These are phyloP conservation scores for Antrodiella citrinella DNA, from an alignment of 768 basidiomycete species.

Conservation along the genomic window DNA sequence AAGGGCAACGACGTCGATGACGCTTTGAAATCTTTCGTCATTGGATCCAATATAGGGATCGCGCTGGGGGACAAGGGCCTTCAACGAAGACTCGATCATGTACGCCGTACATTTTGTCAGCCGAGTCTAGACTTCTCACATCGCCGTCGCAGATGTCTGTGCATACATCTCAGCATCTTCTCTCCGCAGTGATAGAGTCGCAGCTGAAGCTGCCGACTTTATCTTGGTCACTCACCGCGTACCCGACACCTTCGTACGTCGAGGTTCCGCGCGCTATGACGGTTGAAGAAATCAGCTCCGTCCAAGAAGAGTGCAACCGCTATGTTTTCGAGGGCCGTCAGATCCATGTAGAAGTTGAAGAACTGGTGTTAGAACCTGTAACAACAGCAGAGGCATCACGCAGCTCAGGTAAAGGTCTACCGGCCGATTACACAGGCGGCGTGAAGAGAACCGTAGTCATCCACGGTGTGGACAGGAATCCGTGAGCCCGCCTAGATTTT, in stretches of 20 bases:
- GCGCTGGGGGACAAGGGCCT: slow-evolving; percentile 53
- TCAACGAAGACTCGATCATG: slow-evolving; percentile 67
- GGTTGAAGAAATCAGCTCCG: slow-evolving; percentile 45
- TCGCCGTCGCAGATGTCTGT: slow-evolving; percentile 73
- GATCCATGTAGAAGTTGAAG: slow-evolving; percentile 70
- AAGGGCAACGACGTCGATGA: slow-evolving; percentile 30
- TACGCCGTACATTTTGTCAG: too few relatives aligned
- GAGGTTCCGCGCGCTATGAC: slow-evolving; percentile 68
- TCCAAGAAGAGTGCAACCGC: slow-evolving; percentile 59
- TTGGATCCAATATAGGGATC: slow-evolving; percentile 44
- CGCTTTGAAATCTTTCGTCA: slow-evolving; percentile 38
- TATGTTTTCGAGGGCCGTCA: slow-evolving; percentile 62
- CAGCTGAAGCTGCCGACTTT: slow-evolving; percentile 59
- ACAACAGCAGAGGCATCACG: slow-evolving; percentile 38
- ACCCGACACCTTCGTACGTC: slow-evolving; percentile 66
- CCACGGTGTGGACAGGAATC: slow-evolving; percentile 73
- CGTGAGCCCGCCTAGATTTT: slow-evolving; percentile 37
- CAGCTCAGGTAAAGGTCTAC: slow-evolving; percentile 50
- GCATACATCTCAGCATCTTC: slow-evolving; percentile 80
- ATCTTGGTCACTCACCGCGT: slow-evolving; percentile 71
- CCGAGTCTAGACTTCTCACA: not conserved
- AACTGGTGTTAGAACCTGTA: slow-evolving; percentile 34
- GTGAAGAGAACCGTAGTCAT: slow-evolving; percentile 78
- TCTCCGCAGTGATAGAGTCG: slow-evolving; percentile 72
- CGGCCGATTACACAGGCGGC: slow-evolving; percentile 67